Base-by-base conservation (phyloP, 495 filamentous ascomycete species). In the Trichoderma parareesei region DNA sequence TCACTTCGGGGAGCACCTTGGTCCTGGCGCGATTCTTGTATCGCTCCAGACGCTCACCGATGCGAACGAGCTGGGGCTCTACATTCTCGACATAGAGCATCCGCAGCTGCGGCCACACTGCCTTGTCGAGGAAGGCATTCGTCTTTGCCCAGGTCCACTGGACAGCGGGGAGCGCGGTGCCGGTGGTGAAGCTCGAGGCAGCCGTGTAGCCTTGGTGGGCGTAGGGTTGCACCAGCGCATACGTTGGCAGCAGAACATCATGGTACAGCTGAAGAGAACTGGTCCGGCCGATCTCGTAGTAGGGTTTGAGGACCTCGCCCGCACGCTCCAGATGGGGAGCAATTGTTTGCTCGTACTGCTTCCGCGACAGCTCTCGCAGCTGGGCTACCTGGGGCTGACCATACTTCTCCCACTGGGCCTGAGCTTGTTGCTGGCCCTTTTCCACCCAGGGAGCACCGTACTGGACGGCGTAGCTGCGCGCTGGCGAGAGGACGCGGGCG, bases 41-140 rank as follows among this genome's bases (percentile, higher is more conserved):
- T 65, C 90, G 83, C 6, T 92, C 94, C 16, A 98, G 82, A 10
- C 93, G 84, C 76, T 97, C 89, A 14, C 91, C 87, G 67, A 99
- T 98, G 67, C 91, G 89, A 60, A 94, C 85, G 1, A 99, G 82
- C 72, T 99, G 94, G 11, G 95, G 95, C 76, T 97, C 92, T 8
- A 99, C 93, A 68, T 93, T 94, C 71, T 94, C 85, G 41, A 87
- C 87, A 69, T 96, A 97, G 11, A 96, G 75, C 35, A 90, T 82
- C 38, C 87, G 82, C 7, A 97, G 33, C 69, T 87, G 86, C 8
- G 92, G 92, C 89, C 89, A 94, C 13, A 96, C 69, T 2, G 84
- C 89, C 53, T 85, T 81, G 61, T 89, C 85, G 13, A 91, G 77
- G 69, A 96, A 90, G n/a, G 81, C 74, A 60, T 83, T 82, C 2